Evolutionary conservation across 345 rosid genomes (phyloP), one percentile per base, ranked within the genome.

Genomic region (Passiflora organensis): DNA sequence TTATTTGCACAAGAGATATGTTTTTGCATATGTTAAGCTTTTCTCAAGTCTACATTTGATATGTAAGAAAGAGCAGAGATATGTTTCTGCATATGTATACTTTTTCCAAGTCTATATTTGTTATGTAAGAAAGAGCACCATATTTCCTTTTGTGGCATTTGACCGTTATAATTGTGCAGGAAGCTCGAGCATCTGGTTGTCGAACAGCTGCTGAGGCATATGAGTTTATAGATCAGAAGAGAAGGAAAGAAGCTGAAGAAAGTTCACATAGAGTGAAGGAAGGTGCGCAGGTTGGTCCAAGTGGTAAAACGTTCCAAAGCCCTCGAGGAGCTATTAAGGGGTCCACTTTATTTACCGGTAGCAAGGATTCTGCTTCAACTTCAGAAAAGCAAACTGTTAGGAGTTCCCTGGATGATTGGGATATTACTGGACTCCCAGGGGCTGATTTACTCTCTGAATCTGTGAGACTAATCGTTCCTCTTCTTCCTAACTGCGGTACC

Each of bases 151-250:
- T 16, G 11, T n/a, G 14, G 8, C 51, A 60, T 38, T 21, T 25
- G 12, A 21, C 21, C 23, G 45, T 43, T 34, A 15, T 45, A 45
- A 43, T 38, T 32, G 13, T 69, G 69, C 84, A 93, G 99, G 94
- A 82, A 68, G 99, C 96, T 65, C 85, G 84, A 61, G 79, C 80
- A 63, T 83, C 87, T 69, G 91, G 95, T 62, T 88, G 82, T 60
- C 70, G 53, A 60, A 84, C 83, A 45, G 64, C 80, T 49, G 73
- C 78, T 13, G 87, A 84, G 69, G 87, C 87, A 38, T 81, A 75
- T 43, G 74, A 62, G 58, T 91, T 75, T 51, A 57, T 88, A 23
- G 87, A 84, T 62, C 73, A 74, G 53, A 88, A 82, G 78, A 83
- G 78, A 59, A 80, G 71, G 74, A 83, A 76, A 70, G 94, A 79